Conservation (phyloP, 2,329 filamentous ascomycete species). For the Ceratocystis diversiconidia region DNA sequence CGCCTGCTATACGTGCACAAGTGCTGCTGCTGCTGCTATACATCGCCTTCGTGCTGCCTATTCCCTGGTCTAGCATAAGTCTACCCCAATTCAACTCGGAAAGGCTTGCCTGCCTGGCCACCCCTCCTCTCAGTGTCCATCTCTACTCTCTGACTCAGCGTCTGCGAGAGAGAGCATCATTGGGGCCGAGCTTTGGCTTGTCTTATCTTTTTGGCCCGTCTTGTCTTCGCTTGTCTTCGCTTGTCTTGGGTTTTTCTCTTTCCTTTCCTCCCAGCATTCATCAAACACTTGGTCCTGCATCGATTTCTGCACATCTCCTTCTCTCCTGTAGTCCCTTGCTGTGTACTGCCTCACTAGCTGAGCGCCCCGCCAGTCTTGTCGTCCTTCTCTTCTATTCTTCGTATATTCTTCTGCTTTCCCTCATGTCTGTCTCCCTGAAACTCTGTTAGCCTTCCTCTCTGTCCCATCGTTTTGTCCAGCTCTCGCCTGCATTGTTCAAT, state of each 20-base stretch:
- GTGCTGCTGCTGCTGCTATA: too few species aligned
- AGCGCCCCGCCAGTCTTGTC: too few species aligned
- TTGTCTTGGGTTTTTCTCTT: not conserved
- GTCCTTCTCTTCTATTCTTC: not conserved
- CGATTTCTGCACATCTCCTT: too few species aligned
- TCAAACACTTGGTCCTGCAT: too few species aligned
- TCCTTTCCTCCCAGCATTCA: not conserved
- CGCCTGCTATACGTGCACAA: not conserved
- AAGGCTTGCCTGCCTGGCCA: not conserved
- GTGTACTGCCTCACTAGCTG: too few species aligned
- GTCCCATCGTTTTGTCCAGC: not conserved
- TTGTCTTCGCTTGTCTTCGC: not conserved
- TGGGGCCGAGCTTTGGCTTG: constrained; percentile 1
- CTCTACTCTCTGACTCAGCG: constrained; percentile 2
- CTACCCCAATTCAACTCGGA: not conserved
- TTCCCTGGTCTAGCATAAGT: not conserved
- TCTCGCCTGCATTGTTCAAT: not conserved
- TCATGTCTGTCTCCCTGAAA: too few species aligned
- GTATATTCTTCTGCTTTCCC: not conserved
- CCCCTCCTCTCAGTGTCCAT: not conserved
- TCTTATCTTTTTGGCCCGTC: not conserved
- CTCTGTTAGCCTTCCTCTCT: not conserved
- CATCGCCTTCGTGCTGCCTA: not conserved
- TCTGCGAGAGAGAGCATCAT: not conserved
- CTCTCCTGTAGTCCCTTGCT: too few species aligned